phyloP scores from a whole-genome alignment of 768 basidiomycete species.

The Lactarius hatsudake region DNA sequence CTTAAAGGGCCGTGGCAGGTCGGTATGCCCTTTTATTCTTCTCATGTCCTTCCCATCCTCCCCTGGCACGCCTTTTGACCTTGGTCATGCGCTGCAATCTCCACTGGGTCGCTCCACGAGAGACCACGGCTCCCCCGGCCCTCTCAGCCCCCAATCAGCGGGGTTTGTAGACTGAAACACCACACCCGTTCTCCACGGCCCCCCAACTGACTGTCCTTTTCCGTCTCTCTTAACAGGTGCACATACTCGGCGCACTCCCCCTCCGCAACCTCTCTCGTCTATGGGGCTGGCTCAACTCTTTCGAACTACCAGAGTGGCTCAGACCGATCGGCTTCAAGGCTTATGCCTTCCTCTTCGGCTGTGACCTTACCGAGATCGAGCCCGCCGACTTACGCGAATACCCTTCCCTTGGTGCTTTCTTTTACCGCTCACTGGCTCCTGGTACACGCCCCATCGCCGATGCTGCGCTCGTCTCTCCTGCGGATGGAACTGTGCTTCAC shows the following conservation, averaged over 20 bases:
- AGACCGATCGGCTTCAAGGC: slow-evolving; percentile 85
- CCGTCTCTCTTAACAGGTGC: slow-evolving; percentile 56
- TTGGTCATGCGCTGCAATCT: background rate
- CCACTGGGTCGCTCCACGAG: background rate
- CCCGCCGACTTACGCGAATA: slow-evolving; percentile 74
- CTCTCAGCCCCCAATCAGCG: background rate
- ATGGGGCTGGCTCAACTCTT: slow-evolving; percentile 94
- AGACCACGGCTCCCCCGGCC: background rate
- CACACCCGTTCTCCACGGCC: background rate
- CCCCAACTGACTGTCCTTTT: background rate
- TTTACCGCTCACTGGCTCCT: slow-evolving; percentile 82
- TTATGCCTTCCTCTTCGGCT: slow-evolving; percentile 88
- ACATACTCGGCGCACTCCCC: slow-evolving; percentile 92
- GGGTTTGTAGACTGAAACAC: slow-evolving; percentile 2
- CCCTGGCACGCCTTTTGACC: background rate
- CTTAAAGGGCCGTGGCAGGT: slow-evolving; percentile 95
- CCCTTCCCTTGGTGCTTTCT: slow-evolving; percentile 89
- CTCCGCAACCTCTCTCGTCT: slow-evolving; percentile 92
- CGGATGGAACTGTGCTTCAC: slow-evolving; percentile 90
- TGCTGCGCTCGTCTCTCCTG: slow-evolving; percentile 73
- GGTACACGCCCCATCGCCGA: slow-evolving; percentile 74
- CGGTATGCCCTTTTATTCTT: slow-evolving; percentile 31
- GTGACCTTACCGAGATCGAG: slow-evolving; percentile 90
- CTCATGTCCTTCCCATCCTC: background rate
- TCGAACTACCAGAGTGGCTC: slow-evolving; percentile 92